Base-by-base conservation (phyloP, 1,284 basidiomycete species). In the Melanopsichium pennsylvanicum region DNA sequence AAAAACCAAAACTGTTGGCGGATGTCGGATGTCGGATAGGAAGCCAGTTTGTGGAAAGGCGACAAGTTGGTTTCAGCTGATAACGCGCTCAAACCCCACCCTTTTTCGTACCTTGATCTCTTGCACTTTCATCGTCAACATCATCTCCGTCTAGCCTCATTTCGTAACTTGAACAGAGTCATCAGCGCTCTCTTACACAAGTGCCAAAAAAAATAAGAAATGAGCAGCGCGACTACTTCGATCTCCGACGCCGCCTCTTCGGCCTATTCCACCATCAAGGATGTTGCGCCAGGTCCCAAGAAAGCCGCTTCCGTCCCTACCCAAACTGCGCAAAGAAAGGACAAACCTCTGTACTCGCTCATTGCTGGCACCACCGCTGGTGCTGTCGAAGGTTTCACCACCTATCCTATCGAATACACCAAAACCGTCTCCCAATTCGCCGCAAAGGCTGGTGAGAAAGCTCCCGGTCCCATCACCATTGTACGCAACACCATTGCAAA, bases 401-500 rank as follows among this genome's bases (percentile, higher is more conserved):
- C 90, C n/a, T 94, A 93, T 72, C 94, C 95, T 0, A 90, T 93
- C 6, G 95, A 98, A 80, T 93, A 88, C 75, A 89, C 94, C 54
- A 97, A 97, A 80, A 85, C 85, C 12, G 82, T 83, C 56, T 74
- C 84, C 22, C 85, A 86, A 66, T 85, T 86, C 58, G 82, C 81
- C 10, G 76, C 69, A n/a, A 74, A 72, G 44, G 46, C 60, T 2
- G 74, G 74, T 10, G 67, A 61, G 16, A 76, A 70, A 80, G 74
- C 81, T 4, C 79, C 80, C 3, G 76, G 82, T 1, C 75, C 83
- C 9, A 70, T 82, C 18, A 49, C 56, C 2, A 81, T 83, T 55
- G 74, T 81, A 2, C 68, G 72, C 46, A 62, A 71, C n/a, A 82
- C 82, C 10, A 73, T 81, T 32, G 60, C 63, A 13, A 74, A 75